These are phyloP conservation scores for Priceomyces medius DNA, from an alignment of 805 yeast genomes.

Conservation along the genomic window DNA sequence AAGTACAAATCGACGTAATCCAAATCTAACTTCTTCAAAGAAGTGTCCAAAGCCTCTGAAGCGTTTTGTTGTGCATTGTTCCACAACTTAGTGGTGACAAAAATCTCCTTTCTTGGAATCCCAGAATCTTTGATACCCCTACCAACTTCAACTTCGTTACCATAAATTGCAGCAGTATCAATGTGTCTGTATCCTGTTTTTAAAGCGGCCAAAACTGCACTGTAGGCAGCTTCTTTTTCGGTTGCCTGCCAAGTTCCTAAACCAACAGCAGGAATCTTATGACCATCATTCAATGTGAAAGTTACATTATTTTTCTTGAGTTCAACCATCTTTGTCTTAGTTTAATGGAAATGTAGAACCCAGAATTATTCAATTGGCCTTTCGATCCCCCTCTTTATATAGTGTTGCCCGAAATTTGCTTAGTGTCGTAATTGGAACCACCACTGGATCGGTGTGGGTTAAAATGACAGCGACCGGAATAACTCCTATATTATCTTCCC, in stretches of 20 bases:
- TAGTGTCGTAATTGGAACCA: too few species aligned
- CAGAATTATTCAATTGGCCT: too few species aligned
- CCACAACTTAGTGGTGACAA: constrained; percentile 23
- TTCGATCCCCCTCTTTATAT: too few species aligned
- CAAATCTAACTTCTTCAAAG: constrained; percentile 58
- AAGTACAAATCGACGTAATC: constrained; percentile 73
- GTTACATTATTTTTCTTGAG: constrained; percentile 7
- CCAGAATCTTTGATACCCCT: constrained; percentile 50
- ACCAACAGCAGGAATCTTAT: constrained; percentile 21
- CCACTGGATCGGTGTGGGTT: too few species aligned
- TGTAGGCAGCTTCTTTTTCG: constrained; percentile 12
- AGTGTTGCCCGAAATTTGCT: too few species aligned
- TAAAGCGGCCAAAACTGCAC: constrained; percentile 42
- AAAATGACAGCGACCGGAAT: too few species aligned
- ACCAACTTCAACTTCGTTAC: constrained; percentile 62
- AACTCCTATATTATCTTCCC: too few species aligned
- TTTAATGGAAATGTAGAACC: too few species aligned
- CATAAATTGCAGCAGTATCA: constrained; percentile 66
- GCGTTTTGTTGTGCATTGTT: constrained; percentile 31
- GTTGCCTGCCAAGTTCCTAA: constrained; percentile 19
- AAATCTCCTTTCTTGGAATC: constrained; percentile 58
- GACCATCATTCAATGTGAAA: constrained; percentile 60
- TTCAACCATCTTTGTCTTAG: constrained; percentile 2
- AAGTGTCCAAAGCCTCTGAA: constrained; percentile 48
- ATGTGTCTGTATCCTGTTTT: constrained; percentile 66